Base-by-base conservation (phyloP, 257 asterid genomes). In the Thymus mandschuricus region DNA sequence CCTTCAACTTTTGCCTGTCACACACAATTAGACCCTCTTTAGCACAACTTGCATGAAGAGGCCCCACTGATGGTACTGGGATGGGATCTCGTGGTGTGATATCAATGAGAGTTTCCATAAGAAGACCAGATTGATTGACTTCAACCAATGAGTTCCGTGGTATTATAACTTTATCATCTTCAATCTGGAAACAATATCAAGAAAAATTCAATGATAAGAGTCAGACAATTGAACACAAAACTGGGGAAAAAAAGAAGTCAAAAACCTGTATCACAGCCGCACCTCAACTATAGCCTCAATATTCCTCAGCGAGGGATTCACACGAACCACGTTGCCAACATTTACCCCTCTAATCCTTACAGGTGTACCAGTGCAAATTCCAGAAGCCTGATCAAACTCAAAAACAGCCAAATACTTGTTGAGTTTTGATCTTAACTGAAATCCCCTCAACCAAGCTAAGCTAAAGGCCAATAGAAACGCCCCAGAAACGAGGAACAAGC, bases 41-140 rank as follows among this genome's bases (percentile, higher is more conserved):
- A 64, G 74, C 81, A 79, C 99, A 92, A 52, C 80, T 84, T 3
- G 85, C 78, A 72, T 88, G 86, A 83, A 88, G 97, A 74, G 99
- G 99, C 46, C 99, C 96, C 10, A 68, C 89, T 1, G 89, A 83
- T 73, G 97, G 98, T 4, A 62, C 61, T 10, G 98, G 98, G 77
- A 95, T 80, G 63, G 98, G 99, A 80, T 87, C 83, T 74, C 80
- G 80, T 6, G 98, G 99, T 46, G 98, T 92, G 64, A 95, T 92
- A 63, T 95, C 99, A 76, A 95, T 92, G 78, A 95, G 63, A 27
- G 99, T 95, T 80, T 95, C 99, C 98, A 95, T 95, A 76, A 92
- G 97, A 81, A 95, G 99, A 69, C 98, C 99, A 12, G 98, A 95
- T 75, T 95, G 99, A 74, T 95, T 95, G 74, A 95, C 99, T 85